phyloP scores from a whole-genome alignment of 1,284 basidiomycete genomes.

The Pseudozyma pruni region DNA sequence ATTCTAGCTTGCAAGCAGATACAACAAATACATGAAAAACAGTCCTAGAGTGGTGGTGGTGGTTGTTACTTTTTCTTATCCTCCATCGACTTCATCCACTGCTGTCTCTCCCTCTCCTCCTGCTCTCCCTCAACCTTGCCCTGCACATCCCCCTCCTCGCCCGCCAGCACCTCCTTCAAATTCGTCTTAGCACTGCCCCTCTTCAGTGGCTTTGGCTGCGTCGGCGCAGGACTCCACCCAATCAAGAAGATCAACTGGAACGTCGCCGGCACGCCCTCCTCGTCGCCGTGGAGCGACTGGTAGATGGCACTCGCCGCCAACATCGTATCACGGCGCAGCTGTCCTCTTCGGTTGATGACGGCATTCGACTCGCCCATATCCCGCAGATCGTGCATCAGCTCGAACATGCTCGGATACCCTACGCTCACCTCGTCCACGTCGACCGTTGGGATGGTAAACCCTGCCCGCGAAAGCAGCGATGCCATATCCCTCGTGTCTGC shows the following conservation, averaged over 20 bases:
- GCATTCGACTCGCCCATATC: constrained; percentile 98
- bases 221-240: constrained; percentile 94
- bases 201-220: constrained; percentile 83
- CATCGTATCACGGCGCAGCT: constrained; percentile 85
- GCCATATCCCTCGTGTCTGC: constrained; percentile 83
- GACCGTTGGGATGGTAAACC: constrained; percentile 92
- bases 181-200: constrained; percentile 84
- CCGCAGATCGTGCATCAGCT: constrained; percentile 88
- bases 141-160: constrained; percentile 30
- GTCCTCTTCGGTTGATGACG: constrained; percentile 74
- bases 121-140: constrained; percentile 17
- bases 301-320: constrained; percentile 93
- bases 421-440: constrained; percentile 94
- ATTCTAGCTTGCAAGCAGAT: constrained; percentile 1
- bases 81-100: constrained; percentile 39
- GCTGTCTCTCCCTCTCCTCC: constrained; percentile 18
- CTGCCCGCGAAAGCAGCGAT: constrained; percentile 80
- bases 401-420: constrained; percentile 94
- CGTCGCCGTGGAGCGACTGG: constrained; percentile 74
- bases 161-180: constrained; percentile 75
- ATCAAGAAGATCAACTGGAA: constrained; percentile 98
- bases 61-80: constrained; percentile 8
- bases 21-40: constrained; percentile 9
- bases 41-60: constrained; percentile 7
- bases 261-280: constrained; percentile 80